phyloP scores from a whole-genome alignment of 169 alveolate species.

The Eimeria acervulina region DNA sequence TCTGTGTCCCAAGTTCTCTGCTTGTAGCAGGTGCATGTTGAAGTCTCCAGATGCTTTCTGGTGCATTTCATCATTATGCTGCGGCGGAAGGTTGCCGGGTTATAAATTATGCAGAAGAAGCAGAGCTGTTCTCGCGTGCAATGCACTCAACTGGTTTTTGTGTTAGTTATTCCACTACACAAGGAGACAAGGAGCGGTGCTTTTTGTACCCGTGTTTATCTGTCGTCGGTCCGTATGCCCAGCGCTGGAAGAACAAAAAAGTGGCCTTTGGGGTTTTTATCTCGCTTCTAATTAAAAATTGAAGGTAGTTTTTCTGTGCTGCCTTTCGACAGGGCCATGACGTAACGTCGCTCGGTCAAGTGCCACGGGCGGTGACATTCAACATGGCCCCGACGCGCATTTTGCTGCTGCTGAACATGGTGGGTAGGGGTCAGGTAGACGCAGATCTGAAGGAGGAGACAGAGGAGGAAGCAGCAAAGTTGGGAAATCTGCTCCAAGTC shows the following conservation, averaged over 20 bases:
- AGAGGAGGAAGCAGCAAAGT: constrained; percentile 89
- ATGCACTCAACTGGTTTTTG: no score
- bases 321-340: constrained; percentile 75
- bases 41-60: not conserved
- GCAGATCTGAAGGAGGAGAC: constrained; percentile 87
- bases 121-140: not conserved
- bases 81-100: not conserved
- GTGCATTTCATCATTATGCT: not conserved
- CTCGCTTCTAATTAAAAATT: not conserved
- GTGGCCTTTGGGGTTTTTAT: not conserved
- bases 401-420: constrained; percentile 85
- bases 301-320: not conserved
- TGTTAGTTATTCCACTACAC: no score
- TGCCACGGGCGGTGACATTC: constrained; percentile 79
- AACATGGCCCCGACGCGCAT: constrained; percentile 84
- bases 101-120: not conserved
- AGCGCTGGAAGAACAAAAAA: not conserved
- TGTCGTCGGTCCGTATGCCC: not conserved
- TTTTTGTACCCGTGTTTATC: not conserved
- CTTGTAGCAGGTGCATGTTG: not conserved
- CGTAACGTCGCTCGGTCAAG: constrained; percentile 75
- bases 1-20: not conserved
- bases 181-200: no score
- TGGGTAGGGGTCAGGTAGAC: constrained; percentile 88
- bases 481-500: constrained; percentile 88